Conservation (phyloP, 768 basidiomycete genomes). For the Serendipita sp. region DNA sequence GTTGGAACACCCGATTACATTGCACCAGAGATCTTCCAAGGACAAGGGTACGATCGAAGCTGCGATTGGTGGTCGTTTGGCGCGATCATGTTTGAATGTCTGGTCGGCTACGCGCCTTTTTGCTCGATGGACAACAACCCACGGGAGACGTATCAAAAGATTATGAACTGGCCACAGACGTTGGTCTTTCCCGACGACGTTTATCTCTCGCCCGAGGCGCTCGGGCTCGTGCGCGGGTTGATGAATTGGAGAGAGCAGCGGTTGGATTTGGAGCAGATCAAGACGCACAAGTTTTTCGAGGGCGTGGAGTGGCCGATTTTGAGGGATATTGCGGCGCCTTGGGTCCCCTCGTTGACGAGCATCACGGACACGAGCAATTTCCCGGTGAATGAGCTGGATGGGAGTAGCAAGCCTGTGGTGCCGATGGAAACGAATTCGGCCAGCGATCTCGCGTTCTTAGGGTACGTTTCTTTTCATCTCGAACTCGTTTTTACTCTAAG, state of each 20-base stretch:
- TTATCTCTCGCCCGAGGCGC: slow-evolving; percentile 28
- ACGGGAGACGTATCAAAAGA: slow-evolving; percentile 34
- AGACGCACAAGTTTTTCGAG: slow-evolving; percentile 28
- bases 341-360: slow-evolving; percentile 29
- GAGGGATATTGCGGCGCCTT: slow-evolving; percentile 32
- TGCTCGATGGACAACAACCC: slow-evolving; percentile 29
- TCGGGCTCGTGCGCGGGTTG: slow-evolving; percentile 29
- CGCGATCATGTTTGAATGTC: slow-evolving; percentile 37
- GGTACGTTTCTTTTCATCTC: slow-evolving; percentile 22
- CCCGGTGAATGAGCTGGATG: slow-evolving; percentile 29
- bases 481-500: background rate
- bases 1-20: slow-evolving; percentile 36
- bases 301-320: slow-evolving; percentile 35
- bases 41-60: slow-evolving; percentile 34
- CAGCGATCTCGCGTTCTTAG: slow-evolving; percentile 45
- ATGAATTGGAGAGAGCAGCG: slow-evolving; percentile 27
- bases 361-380: slow-evolving; percentile 30
- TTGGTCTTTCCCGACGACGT: slow-evolving; percentile 35
- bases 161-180: slow-evolving; percentile 33
- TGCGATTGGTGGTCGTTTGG: slow-evolving; percentile 39
- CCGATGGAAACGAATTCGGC: slow-evolving; percentile 9
- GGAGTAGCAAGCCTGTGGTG: slow-evolving; percentile 20
- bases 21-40: slow-evolving; percentile 33
- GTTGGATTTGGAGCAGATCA: slow-evolving; percentile 29
- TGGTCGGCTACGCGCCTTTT: slow-evolving; percentile 37